A percentile compares a stretch with the other conserved stretches of the same genome.
These are phyloP conservation scores for Pueraria montana DNA, from an alignment of 306 rosid genomes.

Conservation along the genomic window DNA sequence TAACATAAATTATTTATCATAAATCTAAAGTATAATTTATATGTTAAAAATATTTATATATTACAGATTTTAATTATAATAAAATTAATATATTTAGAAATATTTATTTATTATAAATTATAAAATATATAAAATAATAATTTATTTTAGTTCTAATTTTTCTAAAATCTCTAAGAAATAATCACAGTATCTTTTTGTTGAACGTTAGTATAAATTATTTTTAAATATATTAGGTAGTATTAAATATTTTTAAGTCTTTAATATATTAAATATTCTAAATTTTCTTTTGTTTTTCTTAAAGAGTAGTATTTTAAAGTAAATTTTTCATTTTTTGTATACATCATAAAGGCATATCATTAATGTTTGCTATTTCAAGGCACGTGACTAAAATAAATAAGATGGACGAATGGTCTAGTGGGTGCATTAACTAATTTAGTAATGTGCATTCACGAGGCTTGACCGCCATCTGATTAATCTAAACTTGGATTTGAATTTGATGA, in stretches of 20 bases:
- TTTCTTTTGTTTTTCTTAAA: no score
- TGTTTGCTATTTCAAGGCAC: background rate
- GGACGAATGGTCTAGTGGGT: constrained; percentile 15
- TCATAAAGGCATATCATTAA: background rate
- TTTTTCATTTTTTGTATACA: background rate
- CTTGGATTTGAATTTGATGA: background rate
- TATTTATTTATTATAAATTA: no score
- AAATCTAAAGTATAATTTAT: no score
- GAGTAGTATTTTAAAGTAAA: background rate
- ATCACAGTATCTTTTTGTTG: background rate
- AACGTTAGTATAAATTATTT: no score
- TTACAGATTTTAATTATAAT: no score
- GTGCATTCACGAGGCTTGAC: constrained; percentile 12
- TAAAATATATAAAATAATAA: no score
- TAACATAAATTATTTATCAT: no score
- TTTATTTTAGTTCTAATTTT: no score
- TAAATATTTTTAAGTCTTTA: background rate
- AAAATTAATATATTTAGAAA: no score
- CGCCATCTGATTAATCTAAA: background rate
- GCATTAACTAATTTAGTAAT: background rate
- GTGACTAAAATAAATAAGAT: constrained; percentile 49
- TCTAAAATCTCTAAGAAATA: no score
- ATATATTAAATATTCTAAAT: background rate
- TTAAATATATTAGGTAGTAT: background rate
- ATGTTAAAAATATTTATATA: no score